Evolutionary conservation across 2,329 filamentous ascomycete species (phyloP).

Genomic region (Saccharata proteae): DNA sequence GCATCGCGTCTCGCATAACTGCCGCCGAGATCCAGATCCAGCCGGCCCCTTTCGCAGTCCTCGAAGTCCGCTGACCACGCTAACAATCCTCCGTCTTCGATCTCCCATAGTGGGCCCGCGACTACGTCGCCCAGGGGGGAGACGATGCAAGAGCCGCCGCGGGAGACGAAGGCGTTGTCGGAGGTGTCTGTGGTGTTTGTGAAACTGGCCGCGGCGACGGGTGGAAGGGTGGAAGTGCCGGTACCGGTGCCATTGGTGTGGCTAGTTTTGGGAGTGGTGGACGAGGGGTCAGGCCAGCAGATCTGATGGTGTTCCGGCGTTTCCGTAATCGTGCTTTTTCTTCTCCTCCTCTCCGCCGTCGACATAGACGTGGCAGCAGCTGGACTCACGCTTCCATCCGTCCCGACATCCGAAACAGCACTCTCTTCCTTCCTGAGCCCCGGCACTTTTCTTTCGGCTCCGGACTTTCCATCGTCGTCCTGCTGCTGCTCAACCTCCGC

Average conservation of each 20-base stretch:
- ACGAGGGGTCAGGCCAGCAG: conserved; percentile 9
- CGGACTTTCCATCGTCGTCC: conserved; percentile 7
- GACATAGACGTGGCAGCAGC: neutral
- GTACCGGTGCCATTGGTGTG: neutral
- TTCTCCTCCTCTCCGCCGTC: conserved; percentile 2
- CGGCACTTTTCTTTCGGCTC: conserved; percentile 11
- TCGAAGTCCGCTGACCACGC: conserved; percentile 72
- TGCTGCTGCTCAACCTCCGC: conserved; percentile 5
- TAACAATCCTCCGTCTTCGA: conserved; percentile 53
- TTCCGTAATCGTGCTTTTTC: conserved; percentile 6
- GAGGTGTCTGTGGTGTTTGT: neutral
- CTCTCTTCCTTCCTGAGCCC: too few species aligned
- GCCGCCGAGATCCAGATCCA: conserved; percentile 76
- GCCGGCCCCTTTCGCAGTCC: conserved; percentile 67
- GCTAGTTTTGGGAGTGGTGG: conserved; percentile 1
- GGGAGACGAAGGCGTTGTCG: conserved; percentile 42
- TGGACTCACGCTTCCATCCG: too few species aligned
- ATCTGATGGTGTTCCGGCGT: conserved; percentile 11
- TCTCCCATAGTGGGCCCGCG: conserved; percentile 71
- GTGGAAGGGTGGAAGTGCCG: neutral
- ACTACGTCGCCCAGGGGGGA: conserved; percentile 69
- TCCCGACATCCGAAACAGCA: too few species aligned
- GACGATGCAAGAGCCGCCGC: conserved; percentile 74
- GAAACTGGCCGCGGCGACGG: neutral
- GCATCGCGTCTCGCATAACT: conserved; percentile 68